Base-by-base conservation (phyloP, 176 grass and related monocot species). In the Bolboschoenus planiculmis region DNA sequence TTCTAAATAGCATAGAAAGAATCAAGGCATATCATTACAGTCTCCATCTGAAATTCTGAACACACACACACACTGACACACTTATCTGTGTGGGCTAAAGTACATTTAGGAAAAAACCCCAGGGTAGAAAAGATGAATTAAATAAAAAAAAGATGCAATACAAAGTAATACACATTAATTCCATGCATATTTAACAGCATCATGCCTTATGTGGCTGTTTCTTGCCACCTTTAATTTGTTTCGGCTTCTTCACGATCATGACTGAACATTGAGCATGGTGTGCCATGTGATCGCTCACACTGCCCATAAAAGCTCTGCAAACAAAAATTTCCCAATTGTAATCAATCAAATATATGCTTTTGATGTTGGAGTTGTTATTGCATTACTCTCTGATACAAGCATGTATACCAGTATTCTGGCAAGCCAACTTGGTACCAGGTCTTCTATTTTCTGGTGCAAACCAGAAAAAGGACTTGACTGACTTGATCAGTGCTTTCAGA, bases 211-310 rank as follows among this genome's bases (percentile, higher is more conserved):
- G 68, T 73, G 68, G n/a, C 37, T 73, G 37, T 46, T 73, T 77
- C 9, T 51, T 76, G 46, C 2, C 20, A 10, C 7, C 39, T 33
- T 89, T 90, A n/a, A n/a, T n/a, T 20, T 60, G 2, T 34, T 89
- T 92, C 20, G 84, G 82, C 34, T 81, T 72, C 86, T 95, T 92
- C 26, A 95, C 93, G 2, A 92, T 90, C 88, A 90, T 86, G 0
- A 95, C 90, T 31, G 82, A 84, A 79, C 88, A 96, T 61, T 68
- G 73, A 53, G 86, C 78, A 7, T 92, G 90, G 71, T 92, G 93
- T 2, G 92, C 71, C 20, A 89, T 91, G 90, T 95, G 91, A 84
- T 92, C 90, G 72, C 93, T 95, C 26, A 95, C 93, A 61, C 90
- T 92, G 34, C 93, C 90, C 3, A 90, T 84, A 13, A 95, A 67